Percentiles rank a stretch among this genome's conserved stretches.
Evolutionary conservation across 116 monocot genomes (phyloP).

Genomic region (Thalassia testudinum): DNA sequence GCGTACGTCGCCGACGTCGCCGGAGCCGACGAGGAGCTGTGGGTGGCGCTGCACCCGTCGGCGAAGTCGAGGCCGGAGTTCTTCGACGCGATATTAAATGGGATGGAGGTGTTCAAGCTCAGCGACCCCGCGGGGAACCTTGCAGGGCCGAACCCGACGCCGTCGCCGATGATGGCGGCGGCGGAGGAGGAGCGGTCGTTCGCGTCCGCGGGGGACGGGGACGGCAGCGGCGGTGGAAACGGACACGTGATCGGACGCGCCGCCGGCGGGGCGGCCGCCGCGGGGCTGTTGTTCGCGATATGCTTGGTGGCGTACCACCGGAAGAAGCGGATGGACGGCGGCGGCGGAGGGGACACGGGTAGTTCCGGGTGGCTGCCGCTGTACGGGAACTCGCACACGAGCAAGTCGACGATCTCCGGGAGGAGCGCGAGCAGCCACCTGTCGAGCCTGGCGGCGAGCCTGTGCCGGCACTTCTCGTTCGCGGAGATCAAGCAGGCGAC

Average conservation of each 20-base stretch:
- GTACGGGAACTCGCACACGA: constrained; percentile 26
- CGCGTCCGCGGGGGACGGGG: neutral
- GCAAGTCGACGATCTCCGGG: constrained; percentile 36
- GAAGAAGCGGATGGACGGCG: constrained; percentile 9
- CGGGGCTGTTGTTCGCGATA: constrained; percentile 17
- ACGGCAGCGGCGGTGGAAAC: neutral
- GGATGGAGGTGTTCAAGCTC: constrained; percentile 72
- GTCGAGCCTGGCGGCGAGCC: constrained; percentile 24
- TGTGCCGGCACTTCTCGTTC: constrained; percentile 47
- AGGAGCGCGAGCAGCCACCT: constrained; percentile 39
- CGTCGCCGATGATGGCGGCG: constrained; percentile 27
- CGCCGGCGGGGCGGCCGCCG: constrained; percentile 19
- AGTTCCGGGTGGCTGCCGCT: constrained; percentile 36
- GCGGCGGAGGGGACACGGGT: constrained; percentile 1
- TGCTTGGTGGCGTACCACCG: constrained; percentile 21
- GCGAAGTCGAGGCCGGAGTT: constrained; percentile 30
- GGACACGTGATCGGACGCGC: constrained; percentile 11
- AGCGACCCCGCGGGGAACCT: constrained; percentile 37
- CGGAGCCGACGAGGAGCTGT: constrained; percentile 35
- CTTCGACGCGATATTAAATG: constrained; percentile 62
- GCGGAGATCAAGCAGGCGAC: constrained; percentile 44
- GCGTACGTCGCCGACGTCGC: constrained; percentile 22
- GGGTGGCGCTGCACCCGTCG: constrained; percentile 58
- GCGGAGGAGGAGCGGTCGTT: constrained; percentile 3
- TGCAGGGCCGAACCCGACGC: constrained; percentile 51